phyloP scores from a whole-genome alignment of 2,329 filamentous ascomycete genomes.

The Thielaviopsis punctulata region DNA sequence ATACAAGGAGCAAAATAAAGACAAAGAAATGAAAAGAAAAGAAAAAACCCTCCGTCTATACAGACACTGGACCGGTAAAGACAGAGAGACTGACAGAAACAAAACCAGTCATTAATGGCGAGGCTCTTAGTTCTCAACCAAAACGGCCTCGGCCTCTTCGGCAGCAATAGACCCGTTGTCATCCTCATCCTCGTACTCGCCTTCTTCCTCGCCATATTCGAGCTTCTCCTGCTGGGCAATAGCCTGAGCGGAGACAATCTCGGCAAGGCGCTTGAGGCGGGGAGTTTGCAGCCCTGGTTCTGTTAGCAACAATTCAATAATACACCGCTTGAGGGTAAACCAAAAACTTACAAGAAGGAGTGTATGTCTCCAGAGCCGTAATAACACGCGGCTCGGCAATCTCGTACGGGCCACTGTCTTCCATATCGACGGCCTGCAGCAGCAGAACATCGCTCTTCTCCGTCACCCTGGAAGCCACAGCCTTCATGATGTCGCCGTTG shows the following conservation, averaged over 20 bases:
- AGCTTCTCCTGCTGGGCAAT: conserved; percentile 87
- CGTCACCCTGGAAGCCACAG: conserved; percentile 86
- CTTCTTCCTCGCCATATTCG: conserved; percentile 33
- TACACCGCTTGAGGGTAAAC: neutral
- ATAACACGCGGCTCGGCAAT: conserved; percentile 95
- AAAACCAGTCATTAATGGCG: neutral
- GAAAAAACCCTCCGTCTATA: neutral
- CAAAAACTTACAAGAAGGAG: conserved; percentile 65
- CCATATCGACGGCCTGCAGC: conserved; percentile 91
- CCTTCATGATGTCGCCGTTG: conserved; percentile 99
- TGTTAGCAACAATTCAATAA: conserved; percentile 17
- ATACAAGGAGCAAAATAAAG: neutral
- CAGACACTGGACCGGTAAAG: too few species aligned
- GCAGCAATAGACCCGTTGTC: conserved; percentile 24
- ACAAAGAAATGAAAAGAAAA: neutral
- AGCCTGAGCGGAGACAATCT: conserved; percentile 92
- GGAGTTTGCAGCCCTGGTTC: conserved; percentile 79
- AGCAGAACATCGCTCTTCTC: conserved; percentile 96
- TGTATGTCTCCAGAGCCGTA: conserved; percentile 93
- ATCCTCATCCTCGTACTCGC: conserved; percentile 29
- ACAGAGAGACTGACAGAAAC: too few species aligned
- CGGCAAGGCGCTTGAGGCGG: conserved; percentile 83
- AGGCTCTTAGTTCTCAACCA: conserved; percentile 8
- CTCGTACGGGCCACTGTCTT: conserved; percentile 94
- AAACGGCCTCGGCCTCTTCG: conserved; percentile 11